Evolutionary conservation across 257 asterid species (phyloP), one percentile per base, ranked within the genome.

Genomic region (Linderniella brevidens): DNA sequence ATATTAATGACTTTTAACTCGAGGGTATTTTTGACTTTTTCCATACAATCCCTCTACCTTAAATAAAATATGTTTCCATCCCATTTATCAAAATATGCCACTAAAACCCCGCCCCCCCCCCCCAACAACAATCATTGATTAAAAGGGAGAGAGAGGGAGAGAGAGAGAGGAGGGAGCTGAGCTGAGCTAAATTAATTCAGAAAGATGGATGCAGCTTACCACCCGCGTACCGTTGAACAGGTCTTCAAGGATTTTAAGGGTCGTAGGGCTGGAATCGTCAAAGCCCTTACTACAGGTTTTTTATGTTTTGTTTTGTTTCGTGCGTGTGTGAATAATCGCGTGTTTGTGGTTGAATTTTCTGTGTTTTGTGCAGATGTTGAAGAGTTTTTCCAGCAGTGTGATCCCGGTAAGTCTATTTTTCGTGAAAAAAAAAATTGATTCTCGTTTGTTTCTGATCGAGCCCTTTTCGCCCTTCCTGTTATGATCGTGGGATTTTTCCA

Each of bases 261-360:
- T 37, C 69, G 87, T 4, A 59, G 87, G 56, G 57, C 64, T 68
- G 87, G 73, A 25, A 64, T 77, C 40, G 59, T 77, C 47, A 70
- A 74, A 57, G 87, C 87, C 46, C 87, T 77, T 2, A 77, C 82
- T 11, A 48, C 71, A 43, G 82, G 87, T 74, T 14, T 10, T 45
- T 25, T 25, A 25, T 25, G 32, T 25, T 25, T 25, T 25, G 32
- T 25, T 25, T 25, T 25, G 32, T 25, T 25, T 25, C 6, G 4
- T 25, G 32, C 32, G 18, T 49, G 2, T 3, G 32, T 25, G 42
- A 14, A 20, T 39, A 17, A 48, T 11, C 5, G 17, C 17, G 11
- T 8, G 47, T 42, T 5, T 37, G n/a, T 7, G 13, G n/a, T n/a
- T 11, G 3, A 3, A 11, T 17, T 13, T 9, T 19, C 13, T 0